Evolutionary conservation across 176 grass and related monocot species (phyloP), one percentile per base, ranked within the genome.

Genomic region (Musa itinerans): DNA sequence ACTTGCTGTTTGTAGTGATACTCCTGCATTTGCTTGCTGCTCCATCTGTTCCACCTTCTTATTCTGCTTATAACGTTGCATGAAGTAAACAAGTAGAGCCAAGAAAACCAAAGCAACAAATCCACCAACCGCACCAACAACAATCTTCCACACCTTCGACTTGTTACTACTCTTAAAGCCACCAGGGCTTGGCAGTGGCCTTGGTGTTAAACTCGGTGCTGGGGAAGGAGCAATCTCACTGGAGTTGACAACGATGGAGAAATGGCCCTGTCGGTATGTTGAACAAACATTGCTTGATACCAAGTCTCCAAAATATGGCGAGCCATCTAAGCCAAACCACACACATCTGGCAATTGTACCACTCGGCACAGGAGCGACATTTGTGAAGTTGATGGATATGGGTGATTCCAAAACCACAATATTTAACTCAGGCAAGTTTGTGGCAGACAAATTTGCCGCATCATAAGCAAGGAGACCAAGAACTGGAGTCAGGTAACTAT

Each of bases 241-340:
- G 5, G 86, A 85, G 76, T 99, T 99, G 27, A 91, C 84, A 68
- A 90, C 90, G 25, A 99, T 91, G 0, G 90, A 90, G 24, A 99
- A 83, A 76, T 94, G 95, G 23, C 95, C 90, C 63, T 77, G 85
- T 4, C 81, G 84, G 50, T 76, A 89, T 1, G 82, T 85, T 2
- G 77, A 55, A 70, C 95, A 99, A 10, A 77, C 53, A 52, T 86
- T 81, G 68, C 48, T 82, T 22, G 61, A 78, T 68, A 77, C 78
- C 62, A 94, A 54, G 68, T 87, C 84, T 78, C 43, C 54, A 85
- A 99, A 87, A 74, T 87, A 71, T 22, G 86, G 85, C 55, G 68
- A 51, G 1, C 90, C 86, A 43, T 86, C 67, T 67, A 91, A 72
- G 83, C 83, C 76, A 20, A 98, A 98, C 86, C 81, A 87, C 53